Conservation (phyloP, 139 green algal species). For the Medakamo hakoo region DNA sequence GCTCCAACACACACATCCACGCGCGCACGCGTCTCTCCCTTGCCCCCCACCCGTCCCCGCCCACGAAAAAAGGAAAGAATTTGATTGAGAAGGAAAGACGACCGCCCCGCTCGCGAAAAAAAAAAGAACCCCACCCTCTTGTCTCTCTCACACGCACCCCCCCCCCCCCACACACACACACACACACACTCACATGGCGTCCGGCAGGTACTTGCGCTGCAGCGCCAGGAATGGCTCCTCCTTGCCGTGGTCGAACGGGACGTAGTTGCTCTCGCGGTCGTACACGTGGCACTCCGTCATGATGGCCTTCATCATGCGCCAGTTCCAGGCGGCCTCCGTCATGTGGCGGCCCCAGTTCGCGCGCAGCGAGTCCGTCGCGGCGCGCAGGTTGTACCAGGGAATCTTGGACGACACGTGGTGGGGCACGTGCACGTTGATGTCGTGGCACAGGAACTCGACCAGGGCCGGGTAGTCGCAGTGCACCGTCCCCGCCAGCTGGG, state of each 20-base stretch:
- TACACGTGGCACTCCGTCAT: conserved; percentile 83
- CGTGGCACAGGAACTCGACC: conserved; percentile 90
- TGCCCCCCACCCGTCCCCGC: too few relatives aligned
- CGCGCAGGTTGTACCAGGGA: conserved; percentile 86
- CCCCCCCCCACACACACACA: background rate
- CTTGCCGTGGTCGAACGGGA: conserved; percentile 68
- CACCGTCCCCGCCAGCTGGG: conserved; percentile 81
- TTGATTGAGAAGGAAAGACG: background rate
- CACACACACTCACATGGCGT: conserved; percentile 14
- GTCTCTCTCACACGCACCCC: background rate
- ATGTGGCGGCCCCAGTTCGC: conserved; percentile 87
- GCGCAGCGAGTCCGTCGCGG: conserved; percentile 40
- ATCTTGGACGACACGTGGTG: conserved; percentile 92
- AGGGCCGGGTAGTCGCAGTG: conserved; percentile 82
- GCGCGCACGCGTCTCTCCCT: too few relatives aligned
- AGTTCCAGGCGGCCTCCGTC: conserved; percentile 83
- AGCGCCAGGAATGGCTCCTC: conserved; percentile 51
- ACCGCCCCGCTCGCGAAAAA: too few relatives aligned
- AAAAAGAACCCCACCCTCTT: background rate
- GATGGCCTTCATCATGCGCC: conserved; percentile 83
- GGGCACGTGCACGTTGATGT: conserved; percentile 94
- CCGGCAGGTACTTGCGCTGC: conserved; percentile 60
- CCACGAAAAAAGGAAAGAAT: background rate
- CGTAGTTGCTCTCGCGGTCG: conserved; percentile 61
- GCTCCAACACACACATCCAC: too few relatives aligned